A percentile compares a stretch with the other conserved stretches of the same genome.
phyloP scores from a whole-genome alignment of 2,329 filamentous ascomycete genomes.

The Drechslerella dactyloides region DNA sequence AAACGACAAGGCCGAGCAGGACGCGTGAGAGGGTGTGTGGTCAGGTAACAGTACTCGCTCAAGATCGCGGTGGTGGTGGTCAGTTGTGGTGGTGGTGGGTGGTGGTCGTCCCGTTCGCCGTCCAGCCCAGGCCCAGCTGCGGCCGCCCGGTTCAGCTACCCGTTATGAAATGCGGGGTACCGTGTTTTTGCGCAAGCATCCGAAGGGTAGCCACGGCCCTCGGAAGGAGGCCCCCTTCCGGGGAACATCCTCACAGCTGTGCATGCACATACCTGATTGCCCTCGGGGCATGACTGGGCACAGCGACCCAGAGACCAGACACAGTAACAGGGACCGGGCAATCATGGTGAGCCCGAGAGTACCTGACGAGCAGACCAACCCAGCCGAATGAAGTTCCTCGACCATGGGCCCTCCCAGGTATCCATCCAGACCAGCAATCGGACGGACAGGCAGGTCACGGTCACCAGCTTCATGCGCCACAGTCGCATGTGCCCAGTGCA shows the following conservation, averaged over 20 bases:
- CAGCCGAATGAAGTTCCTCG: neutral
- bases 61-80: conserved; percentile 10
- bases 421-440: too few relatives aligned
- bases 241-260: conserved; percentile 31
- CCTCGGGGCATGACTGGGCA: conserved; percentile 24
- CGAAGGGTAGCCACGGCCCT: conserved; percentile 35
- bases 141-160: conserved; percentile 18
- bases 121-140: neutral
- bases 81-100: too few relatives aligned
- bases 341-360: neutral
- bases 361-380: too few relatives aligned
- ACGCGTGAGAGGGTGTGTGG: neutral
- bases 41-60: too few relatives aligned
- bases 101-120: conserved; percentile 19
- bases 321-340: conserved; percentile 18
- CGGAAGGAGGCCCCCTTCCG: conserved; percentile 21
- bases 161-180: conserved; percentile 39
- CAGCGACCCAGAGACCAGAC: neutral
- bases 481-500: conserved; percentile 32
- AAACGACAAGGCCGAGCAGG: conserved; percentile 7
- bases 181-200: conserved; percentile 18
- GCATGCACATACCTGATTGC: conserved; percentile 25
- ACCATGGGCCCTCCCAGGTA: conserved; percentile 21
- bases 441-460: neutral
- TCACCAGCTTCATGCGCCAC: conserved; percentile 39